phyloP scores from a whole-genome alignment of 108 stramenopile genomes.

The Parietichytrium sp. region DNA sequence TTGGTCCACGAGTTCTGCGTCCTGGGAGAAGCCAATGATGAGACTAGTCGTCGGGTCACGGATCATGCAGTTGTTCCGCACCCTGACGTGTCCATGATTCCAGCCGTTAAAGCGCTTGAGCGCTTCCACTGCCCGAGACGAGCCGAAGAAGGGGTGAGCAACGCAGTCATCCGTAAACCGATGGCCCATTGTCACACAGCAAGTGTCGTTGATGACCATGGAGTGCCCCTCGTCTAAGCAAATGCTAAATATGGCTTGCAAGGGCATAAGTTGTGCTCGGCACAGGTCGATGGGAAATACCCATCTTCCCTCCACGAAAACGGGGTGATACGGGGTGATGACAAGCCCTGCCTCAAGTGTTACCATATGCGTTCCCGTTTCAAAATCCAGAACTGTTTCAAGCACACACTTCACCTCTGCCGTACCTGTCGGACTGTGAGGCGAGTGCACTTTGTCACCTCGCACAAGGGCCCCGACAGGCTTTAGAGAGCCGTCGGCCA shows the following conservation, averaged over 20 bases:
- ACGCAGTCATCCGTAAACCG: slow-evolving; percentile 30
- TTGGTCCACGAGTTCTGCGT: too few species aligned
- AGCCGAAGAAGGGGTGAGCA: slow-evolving; percentile 52
- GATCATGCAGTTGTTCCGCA: background rate
- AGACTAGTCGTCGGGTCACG: background rate
- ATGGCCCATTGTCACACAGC: slow-evolving; percentile 49
- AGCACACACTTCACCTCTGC: slow-evolving; percentile 45
- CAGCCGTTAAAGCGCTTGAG: slow-evolving; percentile 11
- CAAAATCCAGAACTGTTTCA: background rate
- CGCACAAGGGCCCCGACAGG: too few species aligned
- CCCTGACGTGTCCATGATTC: background rate
- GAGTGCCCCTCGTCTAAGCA: background rate
- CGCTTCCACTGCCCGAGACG: slow-evolving; percentile 38
- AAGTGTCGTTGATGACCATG: slow-evolving; percentile 34
- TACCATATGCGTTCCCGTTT: slow-evolving; percentile 35
- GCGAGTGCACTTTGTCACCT: slow-evolving; percentile 35
- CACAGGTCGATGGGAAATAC: slow-evolving; percentile 31
- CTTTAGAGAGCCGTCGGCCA: slow-evolving; percentile 29
- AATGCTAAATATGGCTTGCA: slow-evolving; percentile 37
- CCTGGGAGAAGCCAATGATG: too few species aligned
- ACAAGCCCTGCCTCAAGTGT: slow-evolving; percentile 38
- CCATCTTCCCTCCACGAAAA: slow-evolving; percentile 39
- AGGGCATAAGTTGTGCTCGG: background rate
- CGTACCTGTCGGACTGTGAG: background rate
- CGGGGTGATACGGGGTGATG: slow-evolving; percentile 57